Percentiles rank a stretch among this genome's conserved stretches.
These are phyloP conservation scores for Cystobasidium pallidum DNA, from an alignment of 1,284 basidiomycete genomes.

Conservation along the genomic window DNA sequence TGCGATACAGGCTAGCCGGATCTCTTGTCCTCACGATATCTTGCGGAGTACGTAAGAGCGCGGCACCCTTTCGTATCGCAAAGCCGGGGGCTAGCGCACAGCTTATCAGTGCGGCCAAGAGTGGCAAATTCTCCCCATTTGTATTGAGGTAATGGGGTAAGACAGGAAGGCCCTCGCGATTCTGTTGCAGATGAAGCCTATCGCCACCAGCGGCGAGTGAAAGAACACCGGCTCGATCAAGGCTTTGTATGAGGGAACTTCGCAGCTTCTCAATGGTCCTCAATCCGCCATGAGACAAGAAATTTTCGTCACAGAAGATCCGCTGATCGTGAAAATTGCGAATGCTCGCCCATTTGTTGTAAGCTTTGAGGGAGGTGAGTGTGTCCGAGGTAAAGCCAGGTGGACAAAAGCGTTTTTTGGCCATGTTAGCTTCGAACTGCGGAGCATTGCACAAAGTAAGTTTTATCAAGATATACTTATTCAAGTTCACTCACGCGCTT, in stretches of 20 bases:
- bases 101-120: slow-evolving; percentile 84
- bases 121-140: slow-evolving; percentile 74
- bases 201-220: slow-evolving; percentile 50
- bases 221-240: slow-evolving; percentile 76
- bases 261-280: slow-evolving; percentile 83
- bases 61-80: slow-evolving; percentile 77
- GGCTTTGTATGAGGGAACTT: slow-evolving; percentile 73
- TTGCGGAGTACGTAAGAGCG: slow-evolving; percentile 73
- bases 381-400: slow-evolving; percentile 80
- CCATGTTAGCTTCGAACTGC: slow-evolving; percentile 62
- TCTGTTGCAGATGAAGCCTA: slow-evolving; percentile 9
- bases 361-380: slow-evolving; percentile 78
- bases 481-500: slow-evolving; percentile 74
- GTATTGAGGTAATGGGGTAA: slow-evolving; percentile 72
- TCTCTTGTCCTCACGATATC: slow-evolving; percentile 72
- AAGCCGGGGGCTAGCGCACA: slow-evolving; percentile 92
- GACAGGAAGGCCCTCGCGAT: slow-evolving; percentile 26
- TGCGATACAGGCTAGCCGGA: neutral
- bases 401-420: slow-evolving; percentile 78
- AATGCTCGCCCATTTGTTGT: slow-evolving; percentile 76
- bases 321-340: slow-evolving; percentile 65
- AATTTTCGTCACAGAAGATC: slow-evolving; percentile 80
- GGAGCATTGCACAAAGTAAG: too few relatives aligned
- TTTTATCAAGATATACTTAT: too few relatives aligned
- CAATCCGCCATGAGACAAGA: slow-evolving; percentile 76